phyloP scores from a whole-genome alignment of 805 yeast genomes.

The Saccharomycopsis sp. region DNA sequence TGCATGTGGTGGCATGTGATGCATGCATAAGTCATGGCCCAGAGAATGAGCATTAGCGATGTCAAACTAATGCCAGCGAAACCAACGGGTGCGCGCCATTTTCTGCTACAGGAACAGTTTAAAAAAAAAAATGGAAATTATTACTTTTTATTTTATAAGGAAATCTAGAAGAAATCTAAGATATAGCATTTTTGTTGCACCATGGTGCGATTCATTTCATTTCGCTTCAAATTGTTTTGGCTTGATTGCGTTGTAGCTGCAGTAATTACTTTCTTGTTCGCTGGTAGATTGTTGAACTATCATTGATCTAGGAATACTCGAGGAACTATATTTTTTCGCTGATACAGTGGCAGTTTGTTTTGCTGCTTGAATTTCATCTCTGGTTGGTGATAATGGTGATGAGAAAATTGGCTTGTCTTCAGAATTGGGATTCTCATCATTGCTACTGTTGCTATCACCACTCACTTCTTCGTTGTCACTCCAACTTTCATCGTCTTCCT shows the following conservation, averaged over 20 bases:
- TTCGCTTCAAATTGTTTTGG: neutral
- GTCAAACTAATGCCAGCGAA: too few relatives aligned
- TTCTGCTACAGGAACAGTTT: too few relatives aligned
- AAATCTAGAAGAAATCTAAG: too few relatives aligned
- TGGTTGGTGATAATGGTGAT: neutral
- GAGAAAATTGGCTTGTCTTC: neutral
- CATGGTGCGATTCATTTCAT: neutral
- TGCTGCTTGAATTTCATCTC: neutral
- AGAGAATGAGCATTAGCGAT: too few relatives aligned
- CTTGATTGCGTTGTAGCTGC: neutral
- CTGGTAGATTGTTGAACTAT: too few relatives aligned
- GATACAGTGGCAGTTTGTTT: neutral
- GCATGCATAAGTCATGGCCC: too few relatives aligned
- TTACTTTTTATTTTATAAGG: too few relatives aligned
- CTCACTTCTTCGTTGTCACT: constrained; percentile 1
- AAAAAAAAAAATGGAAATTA: too few relatives aligned
- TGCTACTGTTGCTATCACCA: neutral
- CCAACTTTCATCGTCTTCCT: neutral
- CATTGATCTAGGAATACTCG: too few relatives aligned
- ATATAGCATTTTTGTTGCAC: neutral
- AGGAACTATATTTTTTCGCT: too few relatives aligned
- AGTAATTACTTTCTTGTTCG: neutral
- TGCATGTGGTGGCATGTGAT: too few relatives aligned
- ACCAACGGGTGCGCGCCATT: too few relatives aligned
- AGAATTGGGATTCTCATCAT: neutral